Conservation (phyloP, 164 flowering plant species). For the Nymphaea colorata region DNA sequence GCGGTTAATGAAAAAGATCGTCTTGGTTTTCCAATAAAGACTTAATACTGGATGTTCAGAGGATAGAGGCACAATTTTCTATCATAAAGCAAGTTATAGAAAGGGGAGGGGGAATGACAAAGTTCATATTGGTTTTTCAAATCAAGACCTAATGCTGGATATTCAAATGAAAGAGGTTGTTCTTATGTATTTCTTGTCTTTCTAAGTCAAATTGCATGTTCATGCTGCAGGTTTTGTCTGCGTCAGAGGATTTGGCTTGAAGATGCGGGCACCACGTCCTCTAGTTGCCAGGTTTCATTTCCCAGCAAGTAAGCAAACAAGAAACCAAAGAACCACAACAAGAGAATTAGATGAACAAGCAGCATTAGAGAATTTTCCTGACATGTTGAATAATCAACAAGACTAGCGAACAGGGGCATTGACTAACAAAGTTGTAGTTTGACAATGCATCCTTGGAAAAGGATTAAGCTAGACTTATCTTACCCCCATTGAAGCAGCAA, state of each 20-base stretch:
- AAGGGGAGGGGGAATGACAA: neutral
- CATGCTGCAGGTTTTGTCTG: slow-evolving; percentile 77
- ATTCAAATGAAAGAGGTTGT: neutral
- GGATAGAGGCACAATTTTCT: too few relatives aligned
- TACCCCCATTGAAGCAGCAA: neutral
- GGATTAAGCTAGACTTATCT: neutral
- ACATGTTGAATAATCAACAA: neutral
- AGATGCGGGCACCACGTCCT: slow-evolving; percentile 65
- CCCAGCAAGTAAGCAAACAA: slow-evolving; percentile 49
- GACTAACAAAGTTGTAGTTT: too few relatives aligned
- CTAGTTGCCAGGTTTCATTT: slow-evolving; percentile 58
- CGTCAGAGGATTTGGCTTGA: slow-evolving; percentile 81
- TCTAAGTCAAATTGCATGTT: neutral
- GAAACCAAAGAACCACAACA: slow-evolving; percentile 7
- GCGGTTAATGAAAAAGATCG: too few relatives aligned
- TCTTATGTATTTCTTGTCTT: neutral
- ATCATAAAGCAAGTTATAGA: too few relatives aligned
- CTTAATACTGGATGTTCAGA: neutral
- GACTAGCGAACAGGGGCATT: neutral
- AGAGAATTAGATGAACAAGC: slow-evolving; percentile 2
- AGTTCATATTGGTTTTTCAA: neutral
- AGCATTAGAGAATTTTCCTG: neutral
- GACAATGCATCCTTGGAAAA: neutral
- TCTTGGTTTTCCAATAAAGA: neutral
- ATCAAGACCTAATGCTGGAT: neutral